Evolutionary conservation across 768 basidiomycete genomes (phyloP).

Genomic region (Terana coerulea): DNA sequence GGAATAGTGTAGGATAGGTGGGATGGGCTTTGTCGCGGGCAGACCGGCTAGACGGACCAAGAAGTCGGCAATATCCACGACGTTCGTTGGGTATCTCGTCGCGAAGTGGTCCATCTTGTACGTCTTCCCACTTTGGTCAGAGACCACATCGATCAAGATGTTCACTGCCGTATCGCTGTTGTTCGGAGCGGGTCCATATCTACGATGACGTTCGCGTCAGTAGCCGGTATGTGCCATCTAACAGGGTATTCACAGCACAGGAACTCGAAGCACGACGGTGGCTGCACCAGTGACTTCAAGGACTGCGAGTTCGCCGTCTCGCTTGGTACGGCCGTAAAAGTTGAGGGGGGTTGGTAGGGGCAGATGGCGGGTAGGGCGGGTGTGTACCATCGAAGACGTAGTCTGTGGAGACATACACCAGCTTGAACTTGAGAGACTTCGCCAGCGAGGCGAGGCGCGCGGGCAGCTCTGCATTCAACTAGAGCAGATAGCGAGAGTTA

Average conservation of each 20-base stretch:
- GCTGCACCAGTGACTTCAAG: slow-evolving; percentile 55
- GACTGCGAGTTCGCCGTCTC: slow-evolving; percentile 81
- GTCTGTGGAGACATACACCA: slow-evolving; percentile 94
- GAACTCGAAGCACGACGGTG: slow-evolving; percentile 77
- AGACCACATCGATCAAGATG: slow-evolving; percentile 79
- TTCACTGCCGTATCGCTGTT: slow-evolving; percentile 91
- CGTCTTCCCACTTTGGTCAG: slow-evolving; percentile 79
- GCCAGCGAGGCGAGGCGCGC: slow-evolving; percentile 66
- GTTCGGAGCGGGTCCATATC: slow-evolving; percentile 82
- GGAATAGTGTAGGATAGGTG: slow-evolving; percentile 83
- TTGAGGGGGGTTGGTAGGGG: slow-evolving; percentile 81
- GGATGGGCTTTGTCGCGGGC: slow-evolving; percentile 38
- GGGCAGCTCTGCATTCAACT: slow-evolving; percentile 84
- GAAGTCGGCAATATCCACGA: slow-evolving; percentile 82
- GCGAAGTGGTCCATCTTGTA: slow-evolving; percentile 98
- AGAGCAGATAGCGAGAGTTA: neutral
- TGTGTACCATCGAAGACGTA: slow-evolving; percentile 96
- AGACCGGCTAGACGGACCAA: slow-evolving; percentile 73
- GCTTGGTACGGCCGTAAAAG: slow-evolving; percentile 83
- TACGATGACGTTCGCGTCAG: slow-evolving; percentile 26
- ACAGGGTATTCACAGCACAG: slow-evolving; percentile 63
- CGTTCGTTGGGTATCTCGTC: slow-evolving; percentile 89
- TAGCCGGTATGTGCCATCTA: neutral
- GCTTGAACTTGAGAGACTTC: slow-evolving; percentile 53
- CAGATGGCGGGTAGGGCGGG: slow-evolving; percentile 80